Conservation (phyloP, 441 rosid genomes). For the Eutrema salsugineum region DNA sequence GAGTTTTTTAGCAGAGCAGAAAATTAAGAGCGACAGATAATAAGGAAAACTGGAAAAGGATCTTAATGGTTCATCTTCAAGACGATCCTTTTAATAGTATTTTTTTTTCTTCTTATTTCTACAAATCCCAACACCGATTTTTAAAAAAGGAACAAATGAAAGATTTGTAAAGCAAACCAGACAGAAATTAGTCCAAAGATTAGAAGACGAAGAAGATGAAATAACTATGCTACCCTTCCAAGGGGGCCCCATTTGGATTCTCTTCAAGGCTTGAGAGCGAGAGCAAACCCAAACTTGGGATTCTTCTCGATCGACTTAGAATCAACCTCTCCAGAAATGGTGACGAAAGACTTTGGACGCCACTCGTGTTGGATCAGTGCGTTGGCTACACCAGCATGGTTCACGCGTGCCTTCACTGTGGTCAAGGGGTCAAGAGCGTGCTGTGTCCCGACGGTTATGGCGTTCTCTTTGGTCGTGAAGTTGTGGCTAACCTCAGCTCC, state of each 20-base stretch:
- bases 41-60: neutral
- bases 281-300: slow-evolving; percentile 83
- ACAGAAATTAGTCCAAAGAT: slow-evolving; percentile 12
- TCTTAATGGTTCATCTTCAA: slow-evolving; percentile 3
- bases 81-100: slow-evolving; percentile 14
- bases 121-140: neutral
- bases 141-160: slow-evolving; percentile 6
- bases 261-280: slow-evolving; percentile 61
- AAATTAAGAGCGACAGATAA: neutral
- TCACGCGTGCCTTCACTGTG: slow-evolving; percentile 78
- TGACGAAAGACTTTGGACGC: slow-evolving; percentile 86
- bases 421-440: slow-evolving; percentile 89
- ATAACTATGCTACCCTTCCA: slow-evolving; percentile 15
- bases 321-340: slow-evolving; percentile 93
- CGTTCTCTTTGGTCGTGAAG: slow-evolving; percentile 79
- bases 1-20: neutral
- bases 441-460: slow-evolving; percentile 79
- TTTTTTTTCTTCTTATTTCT: slow-evolving; percentile 22
- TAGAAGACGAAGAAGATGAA: neutral
- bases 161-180: slow-evolving; percentile 12
- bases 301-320: slow-evolving; percentile 90
- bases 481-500: slow-evolving; percentile 92
- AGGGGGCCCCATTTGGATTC: neutral
- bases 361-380: slow-evolving; percentile 93
- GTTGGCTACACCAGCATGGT: slow-evolving; percentile 78